Evolutionary conservation across 2,329 filamentous ascomycete species (phyloP), one percentile per base, ranked within the genome.

Genomic region (Colletotrichum spaethianum): DNA sequence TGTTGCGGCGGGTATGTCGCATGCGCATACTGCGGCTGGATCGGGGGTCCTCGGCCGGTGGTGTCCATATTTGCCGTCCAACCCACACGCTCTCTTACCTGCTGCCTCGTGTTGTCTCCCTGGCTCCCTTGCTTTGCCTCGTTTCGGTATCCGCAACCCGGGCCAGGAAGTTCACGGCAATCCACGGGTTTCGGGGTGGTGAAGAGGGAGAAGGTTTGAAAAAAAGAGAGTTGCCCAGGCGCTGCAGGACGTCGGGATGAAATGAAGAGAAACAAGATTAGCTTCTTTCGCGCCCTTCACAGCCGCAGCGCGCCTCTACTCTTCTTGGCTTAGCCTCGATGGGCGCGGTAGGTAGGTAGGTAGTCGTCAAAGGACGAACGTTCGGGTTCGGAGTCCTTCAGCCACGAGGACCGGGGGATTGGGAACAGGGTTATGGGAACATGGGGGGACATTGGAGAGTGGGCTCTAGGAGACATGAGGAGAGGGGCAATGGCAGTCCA

Each of bases 1-100:
- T 65, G 73, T 40, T 65, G 69, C 36, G 62, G 73, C 42, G 65
- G 60, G 44, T 74, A 72, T 4, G 60, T 57, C 16, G 67, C 52
- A 23, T 71, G 40, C 28, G 28, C 57, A 6, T 46, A 8, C 20
- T 55, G 68, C 53, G 61, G 67, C 56, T 71, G 60, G 2, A 31
- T 42, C 16, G 56, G 42, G 26, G 44, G 60, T 26, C 46, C 69
- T 63, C 64, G 63, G n/a, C 63, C 59, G 63, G 55, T 56, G 60
- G 64, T 56, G 60, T 40, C 38, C 72, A 74, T 74, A 33, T 33
- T 63, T 23, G 33, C 23, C 23, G 23, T 50, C 48, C 14, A 28
- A 18, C 23, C 48, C 23, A 50, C 23, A 50, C 48, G 48, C 48
- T 46, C 12, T 61, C 12, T 28, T 61, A 28, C 14, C 36, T 38